Conservation (phyloP, 2,329 filamentous ascomycete genomes). For the Diaporthe helianthi region DNA sequence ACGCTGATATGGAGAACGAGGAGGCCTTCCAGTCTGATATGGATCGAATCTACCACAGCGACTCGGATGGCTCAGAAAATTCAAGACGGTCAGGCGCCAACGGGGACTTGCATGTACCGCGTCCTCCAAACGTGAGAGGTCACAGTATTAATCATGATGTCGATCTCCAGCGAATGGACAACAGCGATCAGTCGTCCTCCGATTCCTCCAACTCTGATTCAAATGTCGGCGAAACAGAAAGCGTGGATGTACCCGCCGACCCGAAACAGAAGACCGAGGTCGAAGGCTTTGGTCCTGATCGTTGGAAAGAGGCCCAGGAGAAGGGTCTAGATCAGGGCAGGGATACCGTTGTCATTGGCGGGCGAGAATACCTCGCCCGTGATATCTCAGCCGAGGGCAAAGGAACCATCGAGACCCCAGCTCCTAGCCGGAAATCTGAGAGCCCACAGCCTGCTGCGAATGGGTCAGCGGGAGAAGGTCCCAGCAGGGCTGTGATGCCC, state of each 20-base stretch:
- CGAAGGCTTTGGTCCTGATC: conserved; percentile 77
- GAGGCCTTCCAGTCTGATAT: conserved; percentile 64
- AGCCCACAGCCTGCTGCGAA: conserved; percentile 40
- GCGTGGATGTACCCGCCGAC: conserved; percentile 66
- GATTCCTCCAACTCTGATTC: conserved; percentile 45
- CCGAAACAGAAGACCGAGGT: conserved; percentile 75
- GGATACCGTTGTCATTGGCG: conserved; percentile 73
- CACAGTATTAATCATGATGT: conserved; percentile 81
- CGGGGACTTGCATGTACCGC: conserved; percentile 16
- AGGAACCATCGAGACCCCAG: conserved; percentile 60
- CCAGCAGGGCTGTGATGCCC: conserved; percentile 50
- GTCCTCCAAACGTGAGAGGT: conserved; percentile 45
- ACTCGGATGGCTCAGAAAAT: conserved; percentile 40
- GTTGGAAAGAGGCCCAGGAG: conserved; percentile 71
- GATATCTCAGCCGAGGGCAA: conserved; percentile 69
- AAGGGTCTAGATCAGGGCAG: conserved; percentile 68
- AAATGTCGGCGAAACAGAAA: conserved; percentile 46
- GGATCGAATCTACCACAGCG: conserved; percentile 66
- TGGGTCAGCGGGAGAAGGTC: conserved; percentile 53
- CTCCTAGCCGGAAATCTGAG: conserved; percentile 15
- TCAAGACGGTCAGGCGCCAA: conserved; percentile 27
- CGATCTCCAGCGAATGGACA: conserved; percentile 54
- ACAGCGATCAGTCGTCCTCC: conserved; percentile 39
- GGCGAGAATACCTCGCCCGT: conserved; percentile 75
- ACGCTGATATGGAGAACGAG: conserved; percentile 67